These are phyloP conservation scores for Blastocystis sp. DNA, from an alignment of 352 stramenopile species.

Conservation along the genomic window DNA sequence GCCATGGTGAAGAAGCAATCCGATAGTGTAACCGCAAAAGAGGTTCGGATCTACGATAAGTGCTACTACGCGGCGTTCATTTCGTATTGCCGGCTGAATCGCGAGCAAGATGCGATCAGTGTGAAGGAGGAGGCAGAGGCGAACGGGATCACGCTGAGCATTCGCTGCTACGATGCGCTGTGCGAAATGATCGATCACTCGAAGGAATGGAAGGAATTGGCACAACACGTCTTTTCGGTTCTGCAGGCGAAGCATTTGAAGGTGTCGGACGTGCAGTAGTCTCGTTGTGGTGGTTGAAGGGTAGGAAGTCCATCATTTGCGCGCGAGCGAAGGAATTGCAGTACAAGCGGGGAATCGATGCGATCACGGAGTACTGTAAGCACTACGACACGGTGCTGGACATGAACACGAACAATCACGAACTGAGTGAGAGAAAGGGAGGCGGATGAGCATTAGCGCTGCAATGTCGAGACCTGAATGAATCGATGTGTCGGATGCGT, in stretches of 20 bases:
- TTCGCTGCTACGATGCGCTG: neutral
- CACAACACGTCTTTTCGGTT: neutral
- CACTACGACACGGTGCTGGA: conserved; percentile 47
- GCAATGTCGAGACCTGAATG: conserved; percentile 26
- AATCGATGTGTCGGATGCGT: conserved; percentile 29
- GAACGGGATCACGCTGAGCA: neutral
- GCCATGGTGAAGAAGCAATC: neutral
- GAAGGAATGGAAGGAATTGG: conserved; percentile 15
- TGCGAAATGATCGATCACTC: conserved; percentile 18
- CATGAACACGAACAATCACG: conserved; percentile 6
- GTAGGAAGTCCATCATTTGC: conserved; percentile 28
- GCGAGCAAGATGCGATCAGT: conserved; percentile 1
- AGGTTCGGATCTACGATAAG: conserved; percentile 8
- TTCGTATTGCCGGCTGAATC: conserved; percentile 38
- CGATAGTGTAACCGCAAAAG: neutral
- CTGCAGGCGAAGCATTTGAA: conserved; percentile 14
- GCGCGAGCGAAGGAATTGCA: conserved; percentile 40
- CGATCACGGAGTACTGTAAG: conserved; percentile 24
- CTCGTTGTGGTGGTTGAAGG: neutral
- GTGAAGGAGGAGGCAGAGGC: neutral
- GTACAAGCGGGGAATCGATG: neutral
- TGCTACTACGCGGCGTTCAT: conserved; percentile 25
- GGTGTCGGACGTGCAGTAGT: conserved; percentile 11
- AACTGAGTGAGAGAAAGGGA: neutral
- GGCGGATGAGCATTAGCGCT: neutral